Conservation (phyloP, 768 basidiomycete species). For the Mycena albidolilacea region DNA sequence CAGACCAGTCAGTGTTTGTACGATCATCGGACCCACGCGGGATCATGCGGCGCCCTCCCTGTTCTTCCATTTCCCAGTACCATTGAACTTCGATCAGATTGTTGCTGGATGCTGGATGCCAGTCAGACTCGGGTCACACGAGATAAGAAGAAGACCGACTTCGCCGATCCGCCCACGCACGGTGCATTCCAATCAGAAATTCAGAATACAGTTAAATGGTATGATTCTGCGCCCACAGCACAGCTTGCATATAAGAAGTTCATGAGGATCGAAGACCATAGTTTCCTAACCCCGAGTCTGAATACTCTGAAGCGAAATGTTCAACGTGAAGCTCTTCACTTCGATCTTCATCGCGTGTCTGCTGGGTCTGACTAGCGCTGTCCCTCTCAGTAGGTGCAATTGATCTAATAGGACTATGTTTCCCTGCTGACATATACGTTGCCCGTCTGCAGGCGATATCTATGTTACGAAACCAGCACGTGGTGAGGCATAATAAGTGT, state of each 20-base stretch:
- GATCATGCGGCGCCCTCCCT: background rate
- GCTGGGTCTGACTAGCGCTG: conserved; percentile 9
- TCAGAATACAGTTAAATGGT: background rate
- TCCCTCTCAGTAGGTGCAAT: too few species aligned
- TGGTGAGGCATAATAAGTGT: conserved; percentile 1
- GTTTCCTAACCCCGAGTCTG: too few species aligned
- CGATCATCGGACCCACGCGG: too few species aligned
- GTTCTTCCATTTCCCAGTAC: background rate
- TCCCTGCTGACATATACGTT: conserved; percentile 2
- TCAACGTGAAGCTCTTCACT: too few species aligned
- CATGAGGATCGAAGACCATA: conserved; percentile 3
- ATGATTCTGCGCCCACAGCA: background rate
- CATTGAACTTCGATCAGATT: conserved; percentile 10
- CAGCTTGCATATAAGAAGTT: conserved; percentile 2
- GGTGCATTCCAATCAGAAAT: background rate
- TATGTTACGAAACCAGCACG: conserved; percentile 7
- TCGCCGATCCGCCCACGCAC: too few species aligned
- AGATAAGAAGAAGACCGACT: too few species aligned
- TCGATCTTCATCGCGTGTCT: conserved; percentile 16
- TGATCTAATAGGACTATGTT: background rate
- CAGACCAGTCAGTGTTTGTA: too few species aligned
- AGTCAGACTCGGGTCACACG: too few species aligned
- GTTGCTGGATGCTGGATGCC: background rate
- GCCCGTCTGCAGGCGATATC: conserved; percentile 6
- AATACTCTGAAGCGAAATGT: conserved; percentile 3